phyloP scores from a whole-genome alignment of 805 yeast species.

The Cyberlindnera saturnus region DNA sequence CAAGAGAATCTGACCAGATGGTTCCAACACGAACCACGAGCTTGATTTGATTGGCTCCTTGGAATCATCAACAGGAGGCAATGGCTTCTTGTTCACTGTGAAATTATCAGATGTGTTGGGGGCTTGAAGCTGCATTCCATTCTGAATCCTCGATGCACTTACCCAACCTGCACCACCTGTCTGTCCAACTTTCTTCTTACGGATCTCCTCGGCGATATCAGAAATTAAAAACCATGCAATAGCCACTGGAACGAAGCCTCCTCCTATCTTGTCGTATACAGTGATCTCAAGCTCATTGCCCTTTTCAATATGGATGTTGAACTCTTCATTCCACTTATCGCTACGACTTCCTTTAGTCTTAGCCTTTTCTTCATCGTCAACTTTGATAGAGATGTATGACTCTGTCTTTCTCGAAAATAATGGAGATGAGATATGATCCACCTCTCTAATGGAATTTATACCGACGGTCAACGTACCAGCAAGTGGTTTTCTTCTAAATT shows the following conservation, averaged over 20 bases:
- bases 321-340: constrained; percentile 81
- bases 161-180: constrained; percentile 87
- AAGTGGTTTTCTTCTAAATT: constrained; percentile 74
- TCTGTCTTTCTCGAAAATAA: constrained; percentile 76
- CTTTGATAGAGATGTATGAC: constrained; percentile 66
- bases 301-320: constrained; percentile 74
- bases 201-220: constrained; percentile 90
- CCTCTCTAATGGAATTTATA: constrained; percentile 76
- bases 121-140: constrained; percentile 12
- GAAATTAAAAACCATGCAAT: constrained; percentile 85
- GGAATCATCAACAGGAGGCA: constrained; percentile 5
- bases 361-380: constrained; percentile 83
- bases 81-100: constrained; percentile 6
- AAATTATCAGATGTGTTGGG: constrained; percentile 21
- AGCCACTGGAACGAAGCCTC: constrained; percentile 79
- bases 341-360: constrained; percentile 68
- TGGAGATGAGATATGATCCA: constrained; percentile 88
- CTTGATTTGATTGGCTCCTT: constrained; percentile 42
- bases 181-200: constrained; percentile 79
- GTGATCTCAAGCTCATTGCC: constrained; percentile 90
- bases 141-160: constrained; percentile 55
- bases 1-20: constrained; percentile 83
- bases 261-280: constrained; percentile 67
- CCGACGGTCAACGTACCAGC: constrained; percentile 73
- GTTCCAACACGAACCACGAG: constrained; percentile 89